phyloP scores from a whole-genome alignment of 768 basidiomycete species.

The Psilocybe azurescens region DNA sequence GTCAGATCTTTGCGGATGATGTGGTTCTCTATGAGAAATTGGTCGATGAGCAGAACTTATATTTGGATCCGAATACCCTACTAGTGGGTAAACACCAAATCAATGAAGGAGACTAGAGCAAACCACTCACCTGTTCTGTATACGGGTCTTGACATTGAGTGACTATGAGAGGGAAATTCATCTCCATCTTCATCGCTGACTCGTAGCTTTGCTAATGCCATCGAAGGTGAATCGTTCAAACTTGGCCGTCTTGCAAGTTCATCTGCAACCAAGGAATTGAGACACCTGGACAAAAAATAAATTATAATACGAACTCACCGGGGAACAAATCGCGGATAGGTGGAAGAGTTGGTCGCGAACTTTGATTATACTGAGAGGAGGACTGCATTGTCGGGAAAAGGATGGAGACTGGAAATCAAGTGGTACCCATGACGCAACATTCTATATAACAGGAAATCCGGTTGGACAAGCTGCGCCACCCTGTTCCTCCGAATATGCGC shows the following conservation, averaged over 20 bases:
- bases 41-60: neutral
- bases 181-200: conserved; percentile 42
- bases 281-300: conserved; percentile 7
- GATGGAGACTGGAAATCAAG: conserved; percentile 4
- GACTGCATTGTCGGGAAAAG: conserved; percentile 28
- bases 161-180: conserved; percentile 18
- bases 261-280: conserved; percentile 33
- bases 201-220: conserved; percentile 49
- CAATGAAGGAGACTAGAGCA: neutral
- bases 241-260: conserved; percentile 51
- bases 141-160: conserved; percentile 4
- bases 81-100: conserved; percentile 3
- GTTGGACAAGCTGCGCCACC: conserved; percentile 3
- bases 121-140: conserved; percentile 14
- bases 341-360: conserved; percentile 64
- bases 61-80: conserved; percentile 9
- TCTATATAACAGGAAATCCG: conserved; percentile 5
- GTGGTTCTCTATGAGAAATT: neutral
- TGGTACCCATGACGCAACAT: neutral
- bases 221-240: conserved; percentile 38
- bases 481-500: conserved; percentile 1
- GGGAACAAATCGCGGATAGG: conserved; percentile 73
- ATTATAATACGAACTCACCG: conserved; percentile 39
- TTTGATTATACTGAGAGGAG: conserved; percentile 32
- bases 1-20: neutral